A percentile compares a stretch with the other conserved stretches of the same genome.
phyloP scores from a whole-genome alignment of 345 rosid species.

The Arabidopsis arenosa region DNA sequence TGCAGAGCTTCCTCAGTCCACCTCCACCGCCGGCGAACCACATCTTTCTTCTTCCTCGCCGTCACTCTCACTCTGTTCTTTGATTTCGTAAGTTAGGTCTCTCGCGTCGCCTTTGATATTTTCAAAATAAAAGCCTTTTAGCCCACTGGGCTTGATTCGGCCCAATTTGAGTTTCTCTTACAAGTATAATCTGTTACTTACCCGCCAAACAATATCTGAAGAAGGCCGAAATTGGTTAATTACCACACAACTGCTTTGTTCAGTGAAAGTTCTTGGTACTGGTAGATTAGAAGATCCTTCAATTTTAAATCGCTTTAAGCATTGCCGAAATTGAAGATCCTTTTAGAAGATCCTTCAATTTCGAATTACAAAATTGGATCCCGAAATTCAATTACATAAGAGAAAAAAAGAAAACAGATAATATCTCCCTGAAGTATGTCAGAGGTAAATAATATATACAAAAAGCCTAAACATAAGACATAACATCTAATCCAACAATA shows the following conservation, averaged over 20 bases:
- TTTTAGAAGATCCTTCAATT: too few species aligned
- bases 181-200: neutral
- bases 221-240: neutral
- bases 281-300: neutral
- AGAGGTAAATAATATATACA: slow-evolving; percentile 10
- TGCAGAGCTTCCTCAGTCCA: slow-evolving; percentile 35
- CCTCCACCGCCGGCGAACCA: slow-evolving; percentile 50
- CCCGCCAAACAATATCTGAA: neutral
- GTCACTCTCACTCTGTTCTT: slow-evolving; percentile 2
- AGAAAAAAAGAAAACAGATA: too few species aligned
- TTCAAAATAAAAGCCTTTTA: neutral
- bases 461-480: neutral
- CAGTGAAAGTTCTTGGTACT: neutral
- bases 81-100: slow-evolving; percentile 33
- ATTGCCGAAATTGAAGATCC: too few species aligned
- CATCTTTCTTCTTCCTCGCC: slow-evolving; percentile 41
- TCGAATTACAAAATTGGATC: too few species aligned
- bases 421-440: neutral
- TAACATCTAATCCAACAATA: neutral
- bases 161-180: neutral
- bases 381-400: too few species aligned
- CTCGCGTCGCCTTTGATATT: slow-evolving; percentile 20
- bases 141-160: neutral
- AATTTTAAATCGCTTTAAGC: neutral
- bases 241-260: neutral